Percentiles rank a stretch among this genome's conserved stretches.
These are phyloP conservation scores for Dendrostoma leiphaemia DNA, from an alignment of 2,329 filamentous ascomycete genomes.

Conservation along the genomic window DNA sequence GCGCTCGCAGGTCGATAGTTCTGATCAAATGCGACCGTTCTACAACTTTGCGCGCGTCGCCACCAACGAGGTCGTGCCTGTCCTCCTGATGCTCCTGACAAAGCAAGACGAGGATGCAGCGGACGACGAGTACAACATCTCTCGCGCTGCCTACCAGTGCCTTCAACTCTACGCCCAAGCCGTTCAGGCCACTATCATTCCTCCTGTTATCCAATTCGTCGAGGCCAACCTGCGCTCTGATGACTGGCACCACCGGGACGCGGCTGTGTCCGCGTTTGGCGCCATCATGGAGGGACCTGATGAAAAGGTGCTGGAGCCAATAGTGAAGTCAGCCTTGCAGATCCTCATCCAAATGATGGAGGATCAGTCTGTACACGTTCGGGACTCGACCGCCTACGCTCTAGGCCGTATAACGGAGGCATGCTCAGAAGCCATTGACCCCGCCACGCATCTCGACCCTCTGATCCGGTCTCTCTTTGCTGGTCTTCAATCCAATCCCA, in stretches of 20 bases:
- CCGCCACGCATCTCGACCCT: constrained; percentile 74
- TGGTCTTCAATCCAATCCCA: constrained; percentile 84
- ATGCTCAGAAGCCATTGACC: constrained; percentile 88
- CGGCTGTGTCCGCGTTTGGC: constrained; percentile 93
- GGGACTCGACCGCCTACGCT: constrained; percentile 93
- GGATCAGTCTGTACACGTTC: constrained; percentile 83
- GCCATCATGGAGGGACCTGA: constrained; percentile 99
- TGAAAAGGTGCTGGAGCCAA: constrained; percentile 84
- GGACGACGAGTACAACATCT: constrained; percentile 97
- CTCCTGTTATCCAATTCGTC: constrained; percentile 84
- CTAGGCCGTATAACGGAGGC: constrained; percentile 94
- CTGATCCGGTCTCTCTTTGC: constrained; percentile 87
- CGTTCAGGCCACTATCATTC: constrained; percentile 79
- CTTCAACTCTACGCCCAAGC: constrained; percentile 93
- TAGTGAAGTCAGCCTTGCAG: constrained; percentile 92
- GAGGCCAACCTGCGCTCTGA: constrained; percentile 86
- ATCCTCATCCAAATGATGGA: constrained; percentile 92
- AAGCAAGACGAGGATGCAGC: constrained; percentile 97
- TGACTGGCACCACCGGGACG: constrained; percentile 94
- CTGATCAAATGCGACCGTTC: constrained; percentile 83
- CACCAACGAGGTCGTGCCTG: constrained; percentile 89
- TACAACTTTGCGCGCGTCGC: constrained; percentile 96
- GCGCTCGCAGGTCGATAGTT: constrained; percentile 58
- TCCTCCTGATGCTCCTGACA: constrained; percentile 82
- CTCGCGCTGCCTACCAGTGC: constrained; percentile 93